Evolutionary conservation across 2,329 filamentous ascomycete genomes (phyloP).

Genomic region (Phialemonium atrogriseum): DNA sequence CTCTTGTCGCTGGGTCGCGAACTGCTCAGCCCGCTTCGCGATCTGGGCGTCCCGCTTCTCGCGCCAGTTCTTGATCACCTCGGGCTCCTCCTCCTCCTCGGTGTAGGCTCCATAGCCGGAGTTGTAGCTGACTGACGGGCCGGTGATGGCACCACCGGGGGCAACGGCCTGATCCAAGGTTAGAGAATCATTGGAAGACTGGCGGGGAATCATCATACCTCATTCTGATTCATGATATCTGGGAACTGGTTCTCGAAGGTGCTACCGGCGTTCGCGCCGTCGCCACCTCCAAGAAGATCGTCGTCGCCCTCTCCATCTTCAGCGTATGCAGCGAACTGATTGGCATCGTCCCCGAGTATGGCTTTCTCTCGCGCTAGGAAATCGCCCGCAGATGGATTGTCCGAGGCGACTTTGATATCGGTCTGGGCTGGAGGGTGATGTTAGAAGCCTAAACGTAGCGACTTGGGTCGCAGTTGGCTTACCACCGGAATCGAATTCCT

Average conservation of each 20-base stretch:
- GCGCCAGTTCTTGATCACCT: slow-evolving; percentile 87
- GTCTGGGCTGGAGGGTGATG: slow-evolving; percentile 51
- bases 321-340: slow-evolving; percentile 74
- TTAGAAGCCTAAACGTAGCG: no score
- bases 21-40: slow-evolving; percentile 76
- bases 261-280: slow-evolving; percentile 32
- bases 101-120: slow-evolving; percentile 50
- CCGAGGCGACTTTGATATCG: slow-evolving; percentile 49
- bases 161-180: slow-evolving; percentile 65
- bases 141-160: slow-evolving; percentile 73
- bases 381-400: slow-evolving; percentile 60
- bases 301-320: slow-evolving; percentile 63
- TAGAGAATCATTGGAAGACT: no score
- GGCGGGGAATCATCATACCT: slow-evolving; percentile 44
- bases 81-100: slow-evolving; percentile 71
- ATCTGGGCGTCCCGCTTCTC: slow-evolving; percentile 78
- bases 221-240: slow-evolving; percentile 59
- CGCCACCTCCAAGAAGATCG: slow-evolving; percentile 62
- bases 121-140: slow-evolving; percentile 55
- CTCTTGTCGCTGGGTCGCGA: slow-evolving; percentile 71
- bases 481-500: slow-evolving; percentile 66
- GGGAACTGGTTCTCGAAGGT: slow-evolving; percentile 87
- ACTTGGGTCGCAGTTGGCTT: slow-evolving; percentile 16
- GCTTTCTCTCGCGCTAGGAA: slow-evolving; percentile 91
- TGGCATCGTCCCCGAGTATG: slow-evolving; percentile 82